Evolutionary conservation across 768 basidiomycete genomes (phyloP).

Genomic region (Boletus barrowsii): DNA sequence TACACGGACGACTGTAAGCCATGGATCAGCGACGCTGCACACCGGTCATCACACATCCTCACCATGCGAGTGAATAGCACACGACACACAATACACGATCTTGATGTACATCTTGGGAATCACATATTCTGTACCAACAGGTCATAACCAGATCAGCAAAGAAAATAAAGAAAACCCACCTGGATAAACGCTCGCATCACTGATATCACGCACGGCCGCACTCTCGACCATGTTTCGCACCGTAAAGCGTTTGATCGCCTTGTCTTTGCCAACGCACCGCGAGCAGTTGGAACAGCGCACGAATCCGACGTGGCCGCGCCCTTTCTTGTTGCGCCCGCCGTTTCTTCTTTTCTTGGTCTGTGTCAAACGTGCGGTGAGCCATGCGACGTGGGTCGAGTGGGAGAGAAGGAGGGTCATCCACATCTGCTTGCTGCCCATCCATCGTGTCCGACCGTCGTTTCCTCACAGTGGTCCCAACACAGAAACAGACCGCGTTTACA

Average conservation of each 20-base stretch:
- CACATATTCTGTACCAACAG: constrained; percentile 66
- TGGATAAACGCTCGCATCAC: constrained; percentile 89
- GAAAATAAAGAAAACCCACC: constrained; percentile 48
- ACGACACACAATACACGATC: constrained; percentile 98
- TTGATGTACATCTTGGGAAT: constrained; percentile 98
- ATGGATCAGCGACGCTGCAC: neutral
- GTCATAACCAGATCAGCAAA: neutral
- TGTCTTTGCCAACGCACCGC: constrained; percentile 96
- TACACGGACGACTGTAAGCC: constrained; percentile 82
- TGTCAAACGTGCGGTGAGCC: neutral
- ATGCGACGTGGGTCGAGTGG: neutral
- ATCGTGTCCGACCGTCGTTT: neutral
- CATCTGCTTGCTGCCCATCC: constrained; percentile 1
- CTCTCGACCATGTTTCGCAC: constrained; percentile 99
- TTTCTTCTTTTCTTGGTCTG: constrained; percentile 99
- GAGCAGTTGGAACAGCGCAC: constrained; percentile 99
- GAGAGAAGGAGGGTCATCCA: constrained; percentile 8
- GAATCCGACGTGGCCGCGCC: constrained; percentile 92
- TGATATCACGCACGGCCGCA: constrained; percentile 95
- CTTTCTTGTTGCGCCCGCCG: constrained; percentile 98
- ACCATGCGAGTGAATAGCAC: constrained; percentile 99
- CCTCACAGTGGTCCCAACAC: constrained; percentile 2
- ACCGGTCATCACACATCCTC: constrained; percentile 26
- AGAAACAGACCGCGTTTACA: neutral
- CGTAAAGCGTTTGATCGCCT: constrained; percentile 99